Conservation (phyloP, 2,329 filamentous ascomycete genomes). For the Penicillium sp. region DNA sequence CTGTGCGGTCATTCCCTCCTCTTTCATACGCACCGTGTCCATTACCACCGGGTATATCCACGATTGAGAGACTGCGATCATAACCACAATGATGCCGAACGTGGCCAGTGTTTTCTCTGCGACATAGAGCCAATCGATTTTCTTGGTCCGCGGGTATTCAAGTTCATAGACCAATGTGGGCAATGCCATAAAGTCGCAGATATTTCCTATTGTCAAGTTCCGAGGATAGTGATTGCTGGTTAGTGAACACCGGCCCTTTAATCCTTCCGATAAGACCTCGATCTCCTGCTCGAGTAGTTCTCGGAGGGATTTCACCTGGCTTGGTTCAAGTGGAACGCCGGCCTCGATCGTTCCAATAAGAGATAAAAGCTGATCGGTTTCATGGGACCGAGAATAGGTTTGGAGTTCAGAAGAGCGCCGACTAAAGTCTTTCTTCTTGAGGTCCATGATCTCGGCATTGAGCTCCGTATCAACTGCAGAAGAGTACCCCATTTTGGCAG, state of each 20-base stretch:
- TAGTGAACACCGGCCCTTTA: conserved; percentile 60
- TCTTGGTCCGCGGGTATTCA: conserved; percentile 70
- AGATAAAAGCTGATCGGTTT: conserved; percentile 56
- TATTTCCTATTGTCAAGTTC: conserved; percentile 64
- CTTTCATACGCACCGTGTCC: conserved; percentile 65
- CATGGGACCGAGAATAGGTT: conserved; percentile 16
- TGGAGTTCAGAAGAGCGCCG: conserved; percentile 34
- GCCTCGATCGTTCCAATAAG: conserved; percentile 63
- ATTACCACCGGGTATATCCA: conserved; percentile 74
- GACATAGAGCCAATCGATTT: conserved; percentile 72
- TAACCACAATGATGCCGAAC: conserved; percentile 67
- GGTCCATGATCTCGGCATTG: conserved; percentile 7
- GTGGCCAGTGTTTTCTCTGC: conserved; percentile 68
- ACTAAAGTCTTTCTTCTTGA: conserved; percentile 39
- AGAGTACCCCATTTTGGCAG: not conserved
- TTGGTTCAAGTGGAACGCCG: conserved; percentile 50
- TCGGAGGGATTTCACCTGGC: conserved; percentile 63
- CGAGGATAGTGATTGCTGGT: conserved; percentile 59
- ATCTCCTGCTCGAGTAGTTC: conserved; percentile 66
- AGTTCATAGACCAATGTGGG: conserved; percentile 75
- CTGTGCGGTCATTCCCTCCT: conserved; percentile 56
- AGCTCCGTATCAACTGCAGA: not conserved
- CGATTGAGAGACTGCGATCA: conserved; percentile 74
- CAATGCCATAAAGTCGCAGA: conserved; percentile 70
- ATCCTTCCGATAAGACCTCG: conserved; percentile 62